Percentiles rank a stretch among this genome's conserved stretches.
Conservation (phyloP, 768 basidiomycete species). For the Hortiboletus campestris region DNA sequence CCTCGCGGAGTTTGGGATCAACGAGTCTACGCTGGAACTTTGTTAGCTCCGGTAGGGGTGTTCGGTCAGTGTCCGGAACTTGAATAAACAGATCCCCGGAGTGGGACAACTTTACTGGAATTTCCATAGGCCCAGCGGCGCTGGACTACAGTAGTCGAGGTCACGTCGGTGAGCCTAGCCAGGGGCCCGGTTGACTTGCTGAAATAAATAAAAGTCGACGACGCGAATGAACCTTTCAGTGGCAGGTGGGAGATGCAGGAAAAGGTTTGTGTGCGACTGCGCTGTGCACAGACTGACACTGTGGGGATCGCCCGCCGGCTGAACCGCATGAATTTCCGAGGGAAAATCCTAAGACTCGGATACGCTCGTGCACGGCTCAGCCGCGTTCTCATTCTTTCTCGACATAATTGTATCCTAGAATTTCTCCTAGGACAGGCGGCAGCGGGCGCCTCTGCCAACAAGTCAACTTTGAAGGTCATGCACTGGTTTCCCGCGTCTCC, state of each 20-base stretch:
- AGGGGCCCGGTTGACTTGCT: neutral
- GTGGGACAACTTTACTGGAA: neutral
- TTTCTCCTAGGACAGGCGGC: neutral
- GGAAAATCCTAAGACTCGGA: neutral
- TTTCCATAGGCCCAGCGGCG: neutral
- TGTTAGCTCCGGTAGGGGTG: neutral
- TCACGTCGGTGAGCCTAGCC: neutral
- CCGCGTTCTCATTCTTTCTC: conserved; percentile 2
- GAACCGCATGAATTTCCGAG: neutral
- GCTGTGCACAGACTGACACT: neutral
- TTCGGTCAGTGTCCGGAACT: neutral
- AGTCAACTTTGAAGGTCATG: neutral
- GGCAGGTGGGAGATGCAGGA: neutral
- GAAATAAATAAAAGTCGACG: neutral
- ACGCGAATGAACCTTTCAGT: neutral
- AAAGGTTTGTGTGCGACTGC: conserved; percentile 4
- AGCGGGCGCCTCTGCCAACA: neutral
- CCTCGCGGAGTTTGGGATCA: conserved; percentile 27
- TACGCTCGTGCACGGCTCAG: neutral
- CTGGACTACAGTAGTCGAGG: neutral
- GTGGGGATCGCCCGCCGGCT: neutral
- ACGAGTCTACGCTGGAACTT: neutral
- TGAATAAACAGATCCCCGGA: neutral
- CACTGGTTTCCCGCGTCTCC: neutral
- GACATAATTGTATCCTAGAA: neutral